These are phyloP conservation scores for Salinomyces thailandicus DNA, from an alignment of 2,329 filamentous ascomycete genomes.

Conservation along the genomic window DNA sequence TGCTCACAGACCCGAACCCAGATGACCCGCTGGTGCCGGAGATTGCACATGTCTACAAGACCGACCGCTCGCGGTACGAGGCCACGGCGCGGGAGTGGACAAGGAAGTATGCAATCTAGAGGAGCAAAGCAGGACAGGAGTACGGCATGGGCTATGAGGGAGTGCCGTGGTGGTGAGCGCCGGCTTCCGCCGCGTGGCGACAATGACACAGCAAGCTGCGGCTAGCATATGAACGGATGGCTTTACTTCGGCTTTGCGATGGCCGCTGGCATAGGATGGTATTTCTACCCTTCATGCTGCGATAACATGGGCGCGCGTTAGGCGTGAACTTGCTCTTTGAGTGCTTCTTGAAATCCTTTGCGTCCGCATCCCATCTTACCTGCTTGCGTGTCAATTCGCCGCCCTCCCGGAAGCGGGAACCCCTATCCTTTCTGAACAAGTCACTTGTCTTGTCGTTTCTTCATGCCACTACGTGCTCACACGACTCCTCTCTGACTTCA, in stretches of 20 bases:
- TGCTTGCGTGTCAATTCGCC: too few relatives aligned
- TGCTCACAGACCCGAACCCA: slow-evolving; percentile 98
- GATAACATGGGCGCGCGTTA: not conserved
- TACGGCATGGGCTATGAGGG: too few relatives aligned
- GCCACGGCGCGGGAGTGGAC: slow-evolving; percentile 97
- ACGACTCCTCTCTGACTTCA: too few relatives aligned
- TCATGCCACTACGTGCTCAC: too few relatives aligned
- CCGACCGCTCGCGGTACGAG: slow-evolving; percentile 90
- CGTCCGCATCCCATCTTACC: too few relatives aligned
- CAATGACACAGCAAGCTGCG: too few relatives aligned
- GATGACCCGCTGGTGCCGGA: slow-evolving; percentile 97
- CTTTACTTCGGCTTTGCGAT: not conserved
- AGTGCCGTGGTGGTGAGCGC: too few relatives aligned
- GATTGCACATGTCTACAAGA: slow-evolving; percentile 99
- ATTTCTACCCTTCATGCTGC: not conserved
- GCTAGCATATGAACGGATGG: not conserved
- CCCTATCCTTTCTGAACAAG: too few relatives aligned
- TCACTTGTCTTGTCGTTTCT: too few relatives aligned
- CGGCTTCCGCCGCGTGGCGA: too few relatives aligned
- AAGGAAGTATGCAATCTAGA: slow-evolving; percentile 91
- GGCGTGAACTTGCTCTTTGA: not conserved
- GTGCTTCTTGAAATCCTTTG: too few relatives aligned
- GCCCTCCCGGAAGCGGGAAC: too few relatives aligned
- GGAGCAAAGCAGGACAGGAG: not conserved
- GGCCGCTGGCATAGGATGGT: not conserved